A percentile compares a stretch with the other conserved stretches of the same genome.
Evolutionary conservation across 805 yeast genomes (phyloP).

Genomic region (Vanderwaltozyma tropicalis): DNA sequence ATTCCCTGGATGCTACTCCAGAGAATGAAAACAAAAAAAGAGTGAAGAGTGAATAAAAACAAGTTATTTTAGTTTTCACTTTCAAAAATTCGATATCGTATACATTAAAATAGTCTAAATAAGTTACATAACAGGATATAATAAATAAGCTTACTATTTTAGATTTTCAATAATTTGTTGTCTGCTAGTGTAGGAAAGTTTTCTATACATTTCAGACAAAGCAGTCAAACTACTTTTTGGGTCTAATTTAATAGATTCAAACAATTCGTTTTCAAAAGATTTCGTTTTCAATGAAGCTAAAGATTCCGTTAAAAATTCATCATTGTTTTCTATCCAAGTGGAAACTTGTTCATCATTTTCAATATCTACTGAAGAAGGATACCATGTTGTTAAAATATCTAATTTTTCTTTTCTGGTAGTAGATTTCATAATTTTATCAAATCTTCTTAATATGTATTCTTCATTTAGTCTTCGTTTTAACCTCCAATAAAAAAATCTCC

Average conservation of each 20-base stretch:
- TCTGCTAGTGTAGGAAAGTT: no score
- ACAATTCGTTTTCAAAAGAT: constrained; percentile 51
- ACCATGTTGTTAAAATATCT: constrained; percentile 81
- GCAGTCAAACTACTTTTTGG: constrained; percentile 42
- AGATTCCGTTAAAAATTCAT: constrained; percentile 45
- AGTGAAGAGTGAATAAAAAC: no score
- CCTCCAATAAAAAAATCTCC: constrained; percentile 98
- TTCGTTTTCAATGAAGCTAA: constrained; percentile 57
- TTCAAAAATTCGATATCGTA: no score
- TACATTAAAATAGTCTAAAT: no score
- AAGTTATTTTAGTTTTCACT: no score
- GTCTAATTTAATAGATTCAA: constrained; percentile 45
- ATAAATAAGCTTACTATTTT: no score
- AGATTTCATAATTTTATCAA: constrained; percentile 49
- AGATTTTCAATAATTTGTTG: no score
- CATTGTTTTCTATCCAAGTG: constrained; percentile 75
- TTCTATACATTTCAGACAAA: no score
- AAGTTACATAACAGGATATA: no score
- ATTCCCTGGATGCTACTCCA: not conserved
- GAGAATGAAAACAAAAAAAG: not conserved
- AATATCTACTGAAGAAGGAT: constrained; percentile 55
- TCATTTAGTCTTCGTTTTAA: constrained; percentile 90
- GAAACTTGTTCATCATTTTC: constrained; percentile 72
- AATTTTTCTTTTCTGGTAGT: constrained; percentile 66
- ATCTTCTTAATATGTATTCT: constrained; percentile 69